Evolutionary conservation across 805 yeast genomes (phyloP), one percentile per base, ranked within the genome.

Genomic region (Suhomyces vadensis): DNA sequence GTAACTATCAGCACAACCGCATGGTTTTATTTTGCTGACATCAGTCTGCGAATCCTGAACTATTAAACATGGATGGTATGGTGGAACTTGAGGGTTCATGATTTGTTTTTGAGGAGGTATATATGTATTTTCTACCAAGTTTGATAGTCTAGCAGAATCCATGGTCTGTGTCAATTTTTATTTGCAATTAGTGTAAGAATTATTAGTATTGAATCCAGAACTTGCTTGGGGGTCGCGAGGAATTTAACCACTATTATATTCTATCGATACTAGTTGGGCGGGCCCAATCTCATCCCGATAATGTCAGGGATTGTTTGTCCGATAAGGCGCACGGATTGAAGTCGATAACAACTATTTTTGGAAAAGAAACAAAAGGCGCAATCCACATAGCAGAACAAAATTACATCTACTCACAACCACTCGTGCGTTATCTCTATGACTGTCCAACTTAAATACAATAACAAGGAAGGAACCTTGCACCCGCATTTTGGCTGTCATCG

Each of bases 41-140:
- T 79, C 83, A 10, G 81, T 77, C 52, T 74, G 75, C 43, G 65
- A 63, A 59, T 79, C 84, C 57, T 77, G 81, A 61, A 79, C 78
- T 42, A 79, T 77, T 42, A 79, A 63, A 41, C 83, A 75, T 3
- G 84, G 84, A 46, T 77, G 83, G 57, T 77, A 77, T 27, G 61
- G 57, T 14, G 83, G 83, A 7, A 78, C 69, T 11, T 46, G 45
- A 7, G 50, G 53, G 9, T 57, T 47, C 14, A 36, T 23, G 13
- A 37, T 43, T 37, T 43, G 39, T 19, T 58, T 57, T 10, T 49
- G 33, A 6, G 71, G 65, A 3, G 84, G 83, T 45, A 79, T 74
- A 55, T 78, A 79, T 23, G 72, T 64, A 57, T 69, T 71, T 38
- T 68, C 69, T 39, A 73, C 48, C 40, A 66, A 60, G 38, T 61